Evolutionary conservation across 805 yeast genomes (phyloP), one percentile per base, ranked within the genome.

Genomic region (Ogataea henricii): DNA sequence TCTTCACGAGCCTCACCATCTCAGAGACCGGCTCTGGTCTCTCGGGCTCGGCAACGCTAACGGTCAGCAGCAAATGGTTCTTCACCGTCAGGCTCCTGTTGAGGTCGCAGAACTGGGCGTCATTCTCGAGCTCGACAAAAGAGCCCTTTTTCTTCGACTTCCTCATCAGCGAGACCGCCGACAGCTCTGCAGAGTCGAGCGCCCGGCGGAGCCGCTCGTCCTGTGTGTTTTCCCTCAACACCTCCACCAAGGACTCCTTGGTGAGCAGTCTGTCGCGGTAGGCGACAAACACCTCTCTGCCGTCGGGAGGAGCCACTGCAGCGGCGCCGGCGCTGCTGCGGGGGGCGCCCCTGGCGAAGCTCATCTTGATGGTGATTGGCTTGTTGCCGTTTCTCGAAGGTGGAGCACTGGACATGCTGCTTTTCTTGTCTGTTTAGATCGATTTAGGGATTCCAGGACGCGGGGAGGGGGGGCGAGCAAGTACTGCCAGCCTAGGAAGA

Each of bases 71-170:
- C 42, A 76, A 58, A 48, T 68, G 71, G 48, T 66, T 71, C 55
- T 77, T 78, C 16, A 78, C 82, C 46, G 68, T 64, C 52, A 79
- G 66, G 40, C 82, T 74, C 52, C 82, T 68, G 35, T 63, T 59
- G 47, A 79, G 65, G 20, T 70, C 60, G 40, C 62, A 66, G 57
- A 73, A 79, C 48, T 78, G 83, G 3, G 65, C 64, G 3, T 35
- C 53, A 3, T 66, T 45, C 14, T 64, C 71, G 51, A 80, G 68
- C 3, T 62, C 49, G 10, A 77, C 73, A 52, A 68, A 78, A 8
- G 61, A 56, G 34, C 67, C 69, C 33, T 65, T 64, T 54, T 72
- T 77, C 60, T 74, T 77, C n/a, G 81, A 76, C 52, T 72, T 77
- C 52, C 85, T 68, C 25, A 47, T 54, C 39, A 58, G 45, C 13